Percentiles rank a stretch among this genome's conserved stretches.
Evolutionary conservation across 345 rosid genomes (phyloP).

Genomic region (Mallotus nudiflorus): DNA sequence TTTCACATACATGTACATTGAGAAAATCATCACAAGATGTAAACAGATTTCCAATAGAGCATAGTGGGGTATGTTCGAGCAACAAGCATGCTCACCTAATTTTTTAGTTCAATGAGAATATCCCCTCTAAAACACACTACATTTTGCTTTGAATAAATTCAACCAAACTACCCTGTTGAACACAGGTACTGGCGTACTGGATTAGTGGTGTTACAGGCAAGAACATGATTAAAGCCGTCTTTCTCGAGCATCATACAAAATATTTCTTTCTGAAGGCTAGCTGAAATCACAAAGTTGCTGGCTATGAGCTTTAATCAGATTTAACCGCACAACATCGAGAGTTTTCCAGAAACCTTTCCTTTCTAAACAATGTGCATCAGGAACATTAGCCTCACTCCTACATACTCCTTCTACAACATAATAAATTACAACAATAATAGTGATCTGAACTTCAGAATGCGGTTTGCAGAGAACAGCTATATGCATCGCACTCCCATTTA

Average conservation of each 20-base stretch:
- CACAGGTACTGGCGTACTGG: constrained; percentile 32
- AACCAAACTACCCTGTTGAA: constrained; percentile 57
- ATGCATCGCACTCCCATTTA: background rate
- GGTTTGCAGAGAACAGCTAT: background rate
- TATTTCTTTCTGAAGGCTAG: constrained; percentile 67
- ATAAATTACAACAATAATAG: too few relatives aligned
- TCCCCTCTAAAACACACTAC: constrained; percentile 44
- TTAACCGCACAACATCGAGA: background rate
- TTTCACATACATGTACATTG: constrained; percentile 18
- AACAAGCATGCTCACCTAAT: constrained; percentile 35
- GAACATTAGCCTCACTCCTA: background rate
- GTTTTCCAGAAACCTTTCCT: background rate
- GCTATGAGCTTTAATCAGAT: background rate
- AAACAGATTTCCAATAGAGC: constrained; percentile 46
- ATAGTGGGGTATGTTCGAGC: constrained; percentile 24
- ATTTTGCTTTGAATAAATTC: constrained; percentile 45
- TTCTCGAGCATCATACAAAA: constrained; percentile 60
- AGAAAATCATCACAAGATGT: constrained; percentile 54
- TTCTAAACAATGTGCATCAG: background rate
- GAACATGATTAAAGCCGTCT: constrained; percentile 44
- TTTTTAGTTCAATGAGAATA: constrained; percentile 41
- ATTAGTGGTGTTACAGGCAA: constrained; percentile 41
- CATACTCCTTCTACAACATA: too few relatives aligned
- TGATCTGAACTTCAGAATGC: background rate
- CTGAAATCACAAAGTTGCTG: constrained; percentile 33